phyloP scores from a whole-genome alignment of 148 eudicot genomes.

The Rhododendron ferrugineum region DNA sequence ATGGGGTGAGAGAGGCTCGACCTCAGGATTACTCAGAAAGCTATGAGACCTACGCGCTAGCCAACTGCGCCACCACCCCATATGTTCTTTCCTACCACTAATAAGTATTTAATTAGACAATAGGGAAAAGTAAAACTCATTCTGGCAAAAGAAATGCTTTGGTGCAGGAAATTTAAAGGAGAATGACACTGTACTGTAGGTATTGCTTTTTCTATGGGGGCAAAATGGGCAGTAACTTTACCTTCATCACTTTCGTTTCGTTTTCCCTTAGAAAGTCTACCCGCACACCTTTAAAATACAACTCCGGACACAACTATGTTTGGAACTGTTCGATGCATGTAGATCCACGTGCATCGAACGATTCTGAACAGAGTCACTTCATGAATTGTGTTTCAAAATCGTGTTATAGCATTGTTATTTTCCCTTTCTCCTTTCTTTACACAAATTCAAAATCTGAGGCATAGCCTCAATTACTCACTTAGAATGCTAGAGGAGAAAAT shows the following conservation, averaged over 20 bases:
- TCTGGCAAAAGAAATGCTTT: neutral
- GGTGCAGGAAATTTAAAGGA: neutral
- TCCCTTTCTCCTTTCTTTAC: neutral
- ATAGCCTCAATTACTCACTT: neutral
- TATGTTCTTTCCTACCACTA: neutral
- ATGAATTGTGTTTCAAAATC: too few relatives aligned
- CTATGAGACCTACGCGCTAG: constrained; percentile 8
- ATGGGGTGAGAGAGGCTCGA: neutral
- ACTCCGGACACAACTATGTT: too few relatives aligned
- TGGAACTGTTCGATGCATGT: too few relatives aligned
- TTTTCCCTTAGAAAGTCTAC: neutral
- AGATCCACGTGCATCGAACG: too few relatives aligned
- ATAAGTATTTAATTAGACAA: too few relatives aligned
- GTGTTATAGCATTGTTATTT: too few relatives aligned
- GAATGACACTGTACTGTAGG: neutral
- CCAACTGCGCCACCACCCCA: constrained; percentile 7
- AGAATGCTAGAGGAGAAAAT: neutral
- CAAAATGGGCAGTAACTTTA: neutral
- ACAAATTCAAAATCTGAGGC: neutral
- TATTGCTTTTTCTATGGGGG: neutral
- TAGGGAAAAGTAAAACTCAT: too few relatives aligned
- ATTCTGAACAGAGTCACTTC: neutral
- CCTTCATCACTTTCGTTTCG: neutral
- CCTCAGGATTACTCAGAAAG: constrained; percentile 5
- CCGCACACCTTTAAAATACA: too few relatives aligned